Percentiles rank a stretch among this genome's conserved stretches.
Evolutionary conservation across 352 stramenopile genomes (phyloP).

Genomic region (Phytophthora sp.): DNA sequence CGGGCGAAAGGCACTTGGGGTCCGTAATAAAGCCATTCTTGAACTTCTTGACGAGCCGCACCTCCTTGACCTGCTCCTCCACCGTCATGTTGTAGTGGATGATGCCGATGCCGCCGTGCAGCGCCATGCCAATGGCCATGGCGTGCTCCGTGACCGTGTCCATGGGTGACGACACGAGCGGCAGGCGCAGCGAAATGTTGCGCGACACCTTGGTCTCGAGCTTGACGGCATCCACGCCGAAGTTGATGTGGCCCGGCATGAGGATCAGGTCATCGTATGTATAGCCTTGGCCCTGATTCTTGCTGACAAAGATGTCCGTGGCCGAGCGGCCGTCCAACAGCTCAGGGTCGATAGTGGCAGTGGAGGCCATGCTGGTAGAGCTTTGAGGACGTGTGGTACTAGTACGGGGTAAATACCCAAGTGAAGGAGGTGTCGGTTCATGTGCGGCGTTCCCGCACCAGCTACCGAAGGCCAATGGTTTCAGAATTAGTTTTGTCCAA

Average conservation of each 20-base stretch:
- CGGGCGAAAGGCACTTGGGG: slow-evolving; percentile 95
- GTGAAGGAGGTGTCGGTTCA: slow-evolving; percentile 44
- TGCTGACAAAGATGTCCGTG: slow-evolving; percentile 86
- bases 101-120: slow-evolving; percentile 99
- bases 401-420: slow-evolving; percentile 42
- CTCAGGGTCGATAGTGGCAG: slow-evolving; percentile 48
- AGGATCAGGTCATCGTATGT: slow-evolving; percentile 87
- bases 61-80: slow-evolving; percentile 96
- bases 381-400: slow-evolving; percentile 1
- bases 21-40: slow-evolving; percentile 99
- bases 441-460: slow-evolving; percentile 2
- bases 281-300: slow-evolving; percentile 86
- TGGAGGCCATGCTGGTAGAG: slow-evolving; percentile 22
- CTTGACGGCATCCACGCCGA: slow-evolving; percentile 85
- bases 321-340: slow-evolving; percentile 79
- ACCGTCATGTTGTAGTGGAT: slow-evolving; percentile 99
- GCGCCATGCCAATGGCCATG: slow-evolving; percentile 99
- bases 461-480: slow-evolving; percentile 54
- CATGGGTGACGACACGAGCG: slow-evolving; percentile 99
- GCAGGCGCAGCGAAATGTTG: slow-evolving; percentile 96
- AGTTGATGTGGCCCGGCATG: slow-evolving; percentile 78
- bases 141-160: slow-evolving; percentile 99
- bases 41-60: slow-evolving; percentile 98
- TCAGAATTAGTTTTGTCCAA: slow-evolving; percentile 47
- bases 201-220: slow-evolving; percentile 94